Evolutionary conservation across 441 rosid genomes (phyloP), one percentile per base, ranked within the genome.

Genomic region (Croton laevigatus): DNA sequence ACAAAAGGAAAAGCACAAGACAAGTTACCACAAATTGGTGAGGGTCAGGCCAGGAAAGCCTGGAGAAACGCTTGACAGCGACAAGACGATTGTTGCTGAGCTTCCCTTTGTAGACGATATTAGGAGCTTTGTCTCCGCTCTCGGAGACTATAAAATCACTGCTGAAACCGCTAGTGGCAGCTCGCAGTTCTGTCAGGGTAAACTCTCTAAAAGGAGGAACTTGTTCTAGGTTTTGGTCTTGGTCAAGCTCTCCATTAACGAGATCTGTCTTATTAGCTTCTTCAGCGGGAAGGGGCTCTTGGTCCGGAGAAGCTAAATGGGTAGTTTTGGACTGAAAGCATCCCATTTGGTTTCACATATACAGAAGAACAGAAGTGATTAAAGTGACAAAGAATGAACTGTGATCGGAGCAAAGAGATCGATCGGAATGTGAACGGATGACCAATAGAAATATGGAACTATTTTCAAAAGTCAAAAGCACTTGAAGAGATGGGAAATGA

Each of bases 311-410:
- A 16, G 84, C 83, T 20, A 87, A 80, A 73, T 88, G 80, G 49
- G 83, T 70, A 32, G 94, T 89, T 80, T 85, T 90, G 38, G 97
- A 91, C 80, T 89, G 94, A 70, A 89, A 80, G 69, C 97, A 91
- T 48, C 97, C 97, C 97, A 91, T 91, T 48, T 40, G 44, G 36
- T 55, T 23, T 54, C 22, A 55, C 59, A 48, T 3, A 20, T 10
- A 48, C 22, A 10, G 51, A 55, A 4, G 53, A 49, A 6, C 20
- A 51, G 22, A 16, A 5, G 22, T 20, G 6, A 9, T 9, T 6
- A 8, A 1, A 40, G 44, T 8, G 6, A 17, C 22, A 8, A n/a
- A 8, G 8, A 51, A 51, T 51, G 55, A 51, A 51, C 20, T 9
- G 20, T 51, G 20, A 16, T 7, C 6, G 19, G 22, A 51, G 20